Evolutionary conservation across 2,329 filamentous ascomycete genomes (phyloP).

Genomic region (Paecilomyces variotii): DNA sequence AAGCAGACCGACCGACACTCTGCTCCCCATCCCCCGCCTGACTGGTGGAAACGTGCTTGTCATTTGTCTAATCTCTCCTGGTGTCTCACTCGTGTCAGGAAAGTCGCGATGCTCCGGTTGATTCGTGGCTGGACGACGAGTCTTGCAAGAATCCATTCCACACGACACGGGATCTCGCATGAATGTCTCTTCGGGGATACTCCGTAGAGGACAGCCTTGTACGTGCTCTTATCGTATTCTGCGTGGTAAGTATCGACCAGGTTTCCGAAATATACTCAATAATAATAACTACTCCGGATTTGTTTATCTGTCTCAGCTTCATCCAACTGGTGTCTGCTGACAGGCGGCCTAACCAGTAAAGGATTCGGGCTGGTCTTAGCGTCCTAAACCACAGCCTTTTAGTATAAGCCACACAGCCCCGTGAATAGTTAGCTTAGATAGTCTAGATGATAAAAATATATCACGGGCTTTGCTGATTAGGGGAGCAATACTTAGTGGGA

Average conservation of each 20-base stretch:
- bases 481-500: no score
- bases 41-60: not conserved
- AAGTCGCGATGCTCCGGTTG: not conserved
- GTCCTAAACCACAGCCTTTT: not conserved
- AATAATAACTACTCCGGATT: not conserved
- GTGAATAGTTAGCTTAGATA: not conserved
- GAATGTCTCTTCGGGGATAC: not conserved
- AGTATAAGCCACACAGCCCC: not conserved
- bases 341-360: not conserved
- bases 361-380: not conserved
- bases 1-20: not conserved
- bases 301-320: not conserved
- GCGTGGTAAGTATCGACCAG: not conserved
- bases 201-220: not conserved
- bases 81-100: not conserved
- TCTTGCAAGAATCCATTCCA: not conserved
- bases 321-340: not conserved
- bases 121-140: not conserved
- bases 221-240: not conserved
- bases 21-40: not conserved
- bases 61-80: not conserved
- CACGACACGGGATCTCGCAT: not conserved
- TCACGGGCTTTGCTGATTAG: not conserved
- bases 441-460: not conserved
- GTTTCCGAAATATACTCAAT: not conserved